Conservation (phyloP, 345 rosid species). For the Aquilaria malaccensis region DNA sequence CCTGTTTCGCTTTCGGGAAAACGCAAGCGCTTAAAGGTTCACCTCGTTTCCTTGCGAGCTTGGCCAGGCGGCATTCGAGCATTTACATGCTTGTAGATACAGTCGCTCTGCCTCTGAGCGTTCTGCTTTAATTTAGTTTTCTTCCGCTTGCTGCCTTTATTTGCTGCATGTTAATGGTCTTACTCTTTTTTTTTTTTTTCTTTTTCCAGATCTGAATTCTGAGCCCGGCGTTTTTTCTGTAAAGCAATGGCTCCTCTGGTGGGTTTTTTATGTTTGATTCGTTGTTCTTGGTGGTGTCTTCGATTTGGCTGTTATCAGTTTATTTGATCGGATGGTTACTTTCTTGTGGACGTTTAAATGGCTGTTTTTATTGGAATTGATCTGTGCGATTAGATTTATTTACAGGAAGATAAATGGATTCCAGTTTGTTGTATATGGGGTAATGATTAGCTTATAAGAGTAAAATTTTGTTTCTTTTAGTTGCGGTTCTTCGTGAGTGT, state of each 20-base stretch:
- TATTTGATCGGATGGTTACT: too few species aligned
- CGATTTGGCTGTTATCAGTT: background rate
- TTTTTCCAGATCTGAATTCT: constrained; percentile 41
- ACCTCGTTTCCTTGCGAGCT: background rate
- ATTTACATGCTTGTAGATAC: background rate
- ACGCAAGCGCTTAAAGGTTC: background rate
- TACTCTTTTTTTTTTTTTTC: background rate
- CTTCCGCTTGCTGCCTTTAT: background rate
- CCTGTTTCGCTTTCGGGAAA: background rate
- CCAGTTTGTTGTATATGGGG: background rate
- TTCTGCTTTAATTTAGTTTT: background rate
- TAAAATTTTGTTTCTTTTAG: too few species aligned
- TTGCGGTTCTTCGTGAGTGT: too few species aligned
- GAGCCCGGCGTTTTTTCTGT: constrained; percentile 28
- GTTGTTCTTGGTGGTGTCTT: background rate
- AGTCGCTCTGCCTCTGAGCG: background rate
- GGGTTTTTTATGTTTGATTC: constrained; percentile 11
- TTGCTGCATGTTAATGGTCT: constrained; percentile 6
- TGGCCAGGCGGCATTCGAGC: background rate
- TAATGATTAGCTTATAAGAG: background rate
- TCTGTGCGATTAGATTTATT: background rate
- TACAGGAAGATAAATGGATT: background rate
- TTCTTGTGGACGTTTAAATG: background rate
- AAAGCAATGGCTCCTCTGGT: constrained; percentile 75
- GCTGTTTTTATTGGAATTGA: background rate